phyloP scores from a whole-genome alignment of 805 yeast genomes.

The Brettanomyces nanus region DNA sequence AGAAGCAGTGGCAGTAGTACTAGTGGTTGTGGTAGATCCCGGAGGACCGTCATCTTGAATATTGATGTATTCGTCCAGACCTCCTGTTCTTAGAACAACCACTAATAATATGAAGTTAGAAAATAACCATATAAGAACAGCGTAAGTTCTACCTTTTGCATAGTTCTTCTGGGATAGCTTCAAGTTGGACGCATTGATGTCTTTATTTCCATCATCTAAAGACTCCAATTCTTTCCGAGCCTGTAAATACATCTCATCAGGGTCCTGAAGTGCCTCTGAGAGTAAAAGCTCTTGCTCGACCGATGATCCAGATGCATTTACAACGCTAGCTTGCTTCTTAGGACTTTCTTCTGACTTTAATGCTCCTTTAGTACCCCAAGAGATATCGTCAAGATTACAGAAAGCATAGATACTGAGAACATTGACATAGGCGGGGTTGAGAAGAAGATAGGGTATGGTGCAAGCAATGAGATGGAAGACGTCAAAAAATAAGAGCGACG shows the following conservation, averaged over 20 bases:
- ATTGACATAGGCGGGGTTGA: slow-evolving; percentile 85
- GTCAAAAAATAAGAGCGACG: slow-evolving; percentile 74
- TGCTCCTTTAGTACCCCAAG: slow-evolving; percentile 96
- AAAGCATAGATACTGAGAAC: slow-evolving; percentile 88
- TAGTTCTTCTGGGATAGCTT: slow-evolving; percentile 51
- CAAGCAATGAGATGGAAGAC: slow-evolving; percentile 88
- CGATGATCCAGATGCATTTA: slow-evolving; percentile 8
- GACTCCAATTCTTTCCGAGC: slow-evolving; percentile 21
- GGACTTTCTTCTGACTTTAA: slow-evolving; percentile 37
- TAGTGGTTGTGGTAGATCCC: slow-evolving; percentile 2
- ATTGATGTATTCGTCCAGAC: slow-evolving; percentile 39
- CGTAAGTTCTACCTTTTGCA: slow-evolving; percentile 81
- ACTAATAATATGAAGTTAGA: slow-evolving; percentile 75
- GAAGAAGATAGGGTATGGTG: slow-evolving; percentile 68
- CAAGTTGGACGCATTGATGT: slow-evolving; percentile 7
- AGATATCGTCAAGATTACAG: slow-evolving; percentile 89
- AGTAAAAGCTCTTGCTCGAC: slow-evolving; percentile 19
- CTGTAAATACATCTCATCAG: slow-evolving; percentile 20
- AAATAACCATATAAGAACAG: slow-evolving; percentile 81
- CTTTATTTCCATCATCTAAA: slow-evolving; percentile 41
- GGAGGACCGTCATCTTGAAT: slow-evolving; percentile 15
- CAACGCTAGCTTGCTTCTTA: slow-evolving; percentile 51
- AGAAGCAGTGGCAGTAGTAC: slow-evolving; percentile 12
- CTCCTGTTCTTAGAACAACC: slow-evolving; percentile 77
- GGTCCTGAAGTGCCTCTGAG: slow-evolving; percentile 24